Base-by-base conservation (phyloP, 495 filamentous ascomycete species). In the Cryomyces minteri region DNA sequence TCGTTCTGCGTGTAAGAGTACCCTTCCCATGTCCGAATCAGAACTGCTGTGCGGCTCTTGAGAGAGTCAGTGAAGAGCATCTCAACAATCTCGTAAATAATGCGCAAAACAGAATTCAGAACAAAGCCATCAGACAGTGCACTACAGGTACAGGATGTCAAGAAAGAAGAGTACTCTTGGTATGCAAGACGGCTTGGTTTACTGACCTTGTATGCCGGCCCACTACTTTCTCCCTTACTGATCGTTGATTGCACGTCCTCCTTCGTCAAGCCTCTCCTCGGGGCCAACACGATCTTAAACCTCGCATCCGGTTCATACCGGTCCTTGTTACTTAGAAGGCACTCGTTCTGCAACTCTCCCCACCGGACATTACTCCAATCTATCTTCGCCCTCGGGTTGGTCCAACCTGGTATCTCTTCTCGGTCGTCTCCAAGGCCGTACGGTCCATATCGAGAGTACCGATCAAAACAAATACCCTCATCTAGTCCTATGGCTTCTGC, bases 1-100 rank as follows among this genome's bases (percentile, higher is more conserved):
- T 86, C 79, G 52, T 84, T 77, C 9, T 73, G 59, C n/a, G 70
- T 79, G 56, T 79, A 90, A 28, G 68, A 56, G 54, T 80, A 80
- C 18, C 67, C 73, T 31, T 78, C 71, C 64, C 76, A 81, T 0
- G 74, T 69, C 8, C 85, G 76, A 32, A 90, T 66, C 7, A 92
- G 54, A 12, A 90, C 32, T 0, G 82, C 84, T 0, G 80, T 82
- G 18, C 84, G 73, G 5, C 61, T 47, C 25, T 64, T 54, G 44
- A 2, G 18, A 25, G 18, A 25, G 18, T 25, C 18, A 25, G 18
- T 25, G 18, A 25, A 2, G 18, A 25, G 18, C 18, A 1, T 2
- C 18, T 25, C 18, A 25, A 25, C 18, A 25, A 25, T 25, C 18
- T 25, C 18, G 2, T 25, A 25, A 25, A 2, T 25, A 25, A 25